phyloP scores from a whole-genome alignment of 371 early-diverging fungal species.

The Synchytrium microbalum region DNA sequence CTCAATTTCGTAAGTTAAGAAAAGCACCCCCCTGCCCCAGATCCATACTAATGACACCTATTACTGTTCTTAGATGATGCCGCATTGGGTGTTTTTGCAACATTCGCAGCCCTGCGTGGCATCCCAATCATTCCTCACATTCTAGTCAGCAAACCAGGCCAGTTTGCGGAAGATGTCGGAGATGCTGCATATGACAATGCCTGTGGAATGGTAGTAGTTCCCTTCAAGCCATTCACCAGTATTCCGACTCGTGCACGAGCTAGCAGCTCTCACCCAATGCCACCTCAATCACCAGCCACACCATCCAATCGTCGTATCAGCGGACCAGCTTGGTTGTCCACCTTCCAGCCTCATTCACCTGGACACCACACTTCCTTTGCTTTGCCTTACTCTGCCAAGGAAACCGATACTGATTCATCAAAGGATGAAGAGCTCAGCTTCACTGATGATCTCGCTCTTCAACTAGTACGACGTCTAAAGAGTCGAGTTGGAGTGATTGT shows the following conservation, averaged over 20 bases:
- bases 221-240: conserved; percentile 2
- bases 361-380: not conserved
- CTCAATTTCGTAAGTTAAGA: not conserved
- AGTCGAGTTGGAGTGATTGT: not conserved
- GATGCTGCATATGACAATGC: not conserved
- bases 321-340: not conserved
- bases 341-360: conserved; percentile 1
- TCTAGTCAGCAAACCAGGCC: conserved; percentile 2
- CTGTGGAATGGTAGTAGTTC: conserved; percentile 3
- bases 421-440: not conserved
- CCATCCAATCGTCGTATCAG: not conserved
- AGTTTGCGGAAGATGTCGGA: conserved; percentile 7
- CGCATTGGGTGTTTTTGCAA: not conserved
- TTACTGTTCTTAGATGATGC: no score
- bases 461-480: not conserved
- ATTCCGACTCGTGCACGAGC: not conserved
- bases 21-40: not conserved
- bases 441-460: not conserved
- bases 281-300: not conserved
- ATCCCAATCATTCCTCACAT: conserved; percentile 2
- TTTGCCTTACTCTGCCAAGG: no score
- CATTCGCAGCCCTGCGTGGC: not conserved
- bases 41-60: not conserved
- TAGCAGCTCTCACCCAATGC: not conserved
- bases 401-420: not conserved